Evolutionary conservation across 345 rosid genomes (phyloP).

Genomic region (Pelargonium nanum): DNA sequence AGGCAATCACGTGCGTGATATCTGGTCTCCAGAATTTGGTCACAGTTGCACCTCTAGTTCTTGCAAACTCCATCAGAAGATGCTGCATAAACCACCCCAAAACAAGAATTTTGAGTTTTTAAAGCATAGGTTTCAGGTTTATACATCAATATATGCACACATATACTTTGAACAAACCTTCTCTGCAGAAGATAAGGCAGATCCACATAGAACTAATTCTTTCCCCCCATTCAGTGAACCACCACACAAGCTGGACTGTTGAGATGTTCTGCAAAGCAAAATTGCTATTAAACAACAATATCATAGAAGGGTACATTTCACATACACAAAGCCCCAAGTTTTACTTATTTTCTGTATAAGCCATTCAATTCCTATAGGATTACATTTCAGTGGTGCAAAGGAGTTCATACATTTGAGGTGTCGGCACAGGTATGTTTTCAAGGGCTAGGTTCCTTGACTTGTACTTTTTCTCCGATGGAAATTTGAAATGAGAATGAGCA

Average conservation of each 20-base stretch:
- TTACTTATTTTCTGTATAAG: no score
- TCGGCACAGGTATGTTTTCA: background rate
- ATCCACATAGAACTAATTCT: constrained; percentile 69
- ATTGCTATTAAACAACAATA: background rate
- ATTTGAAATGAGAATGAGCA: constrained; percentile 46
- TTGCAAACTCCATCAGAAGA: constrained; percentile 48
- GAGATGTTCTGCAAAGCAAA: constrained; percentile 32
- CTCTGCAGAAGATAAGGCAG: constrained; percentile 69
- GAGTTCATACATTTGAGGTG: constrained; percentile 23
- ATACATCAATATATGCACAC: no score
- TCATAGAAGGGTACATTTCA: background rate
- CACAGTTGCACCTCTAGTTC: constrained; percentile 40
- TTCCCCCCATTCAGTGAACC: constrained; percentile 20
- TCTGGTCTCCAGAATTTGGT: constrained; percentile 63
- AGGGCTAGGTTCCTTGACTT: constrained; percentile 14
- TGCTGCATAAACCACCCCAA: constrained; percentile 24
- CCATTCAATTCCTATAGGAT: background rate
- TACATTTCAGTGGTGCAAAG: background rate
- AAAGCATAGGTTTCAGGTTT: no score
- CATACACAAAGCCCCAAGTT: no score
- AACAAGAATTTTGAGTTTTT: background rate
- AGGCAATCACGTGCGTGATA: constrained; percentile 82
- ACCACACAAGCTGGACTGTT: constrained; percentile 18
- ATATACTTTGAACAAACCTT: constrained; percentile 35
- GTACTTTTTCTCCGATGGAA: constrained; percentile 59